Percentiles rank a stretch among this genome's conserved stretches.
phyloP scores from a whole-genome alignment of 148 eudicot species.

The Rhododendron mucronatum region DNA sequence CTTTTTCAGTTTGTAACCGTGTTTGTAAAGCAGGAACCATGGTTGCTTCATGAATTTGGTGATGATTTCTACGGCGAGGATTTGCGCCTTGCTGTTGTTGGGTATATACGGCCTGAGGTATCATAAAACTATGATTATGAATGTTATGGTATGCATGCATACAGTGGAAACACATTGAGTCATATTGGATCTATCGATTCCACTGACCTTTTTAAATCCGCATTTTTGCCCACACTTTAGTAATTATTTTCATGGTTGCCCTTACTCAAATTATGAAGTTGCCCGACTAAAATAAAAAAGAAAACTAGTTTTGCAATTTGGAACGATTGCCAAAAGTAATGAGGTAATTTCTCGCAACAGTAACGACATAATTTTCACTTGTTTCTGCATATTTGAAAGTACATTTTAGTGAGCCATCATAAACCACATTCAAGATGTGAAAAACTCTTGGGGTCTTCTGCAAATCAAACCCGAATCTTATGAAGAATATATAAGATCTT shows the following conservation, averaged over 20 bases:
- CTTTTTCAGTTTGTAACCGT: conserved; percentile 8
- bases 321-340: not conserved
- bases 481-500: no score
- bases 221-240: not conserved
- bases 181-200: not conserved
- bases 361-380: not conserved
- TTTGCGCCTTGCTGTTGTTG: conserved; percentile 68
- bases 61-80: conserved; percentile 94
- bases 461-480: no score
- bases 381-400: not conserved
- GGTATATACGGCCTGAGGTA: conserved; percentile 94
- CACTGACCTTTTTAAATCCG: not conserved
- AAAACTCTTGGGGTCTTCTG: not conserved
- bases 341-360: not conserved
- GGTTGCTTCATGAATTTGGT: conserved; percentile 89
- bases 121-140: not conserved
- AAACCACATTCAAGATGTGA: not conserved
- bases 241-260: not conserved
- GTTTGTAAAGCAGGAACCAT: conserved; percentile 66
- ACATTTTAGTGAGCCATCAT: not conserved
- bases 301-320: not conserved
- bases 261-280: not conserved
- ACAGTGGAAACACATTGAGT: not conserved
- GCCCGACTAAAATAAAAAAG: not conserved
- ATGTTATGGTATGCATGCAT: not conserved